These are phyloP conservation scores for Margaritispora aquatica DNA, from an alignment of 495 filamentous ascomycete genomes.

Conservation along the genomic window DNA sequence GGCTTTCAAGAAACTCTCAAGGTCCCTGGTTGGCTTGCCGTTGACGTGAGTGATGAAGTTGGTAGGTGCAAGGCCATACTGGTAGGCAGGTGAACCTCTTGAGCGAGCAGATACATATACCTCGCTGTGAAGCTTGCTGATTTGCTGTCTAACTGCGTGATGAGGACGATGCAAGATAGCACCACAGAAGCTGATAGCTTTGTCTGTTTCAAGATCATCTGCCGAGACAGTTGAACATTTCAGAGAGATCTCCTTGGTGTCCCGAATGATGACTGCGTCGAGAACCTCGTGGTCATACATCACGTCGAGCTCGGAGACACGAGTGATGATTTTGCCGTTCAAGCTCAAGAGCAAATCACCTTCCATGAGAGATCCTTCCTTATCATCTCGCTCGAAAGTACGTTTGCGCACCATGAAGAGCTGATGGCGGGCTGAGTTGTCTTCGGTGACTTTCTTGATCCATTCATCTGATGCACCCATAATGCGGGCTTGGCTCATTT, in stretches of 20 bases:
- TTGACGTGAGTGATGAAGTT: slow-evolving; percentile 98
- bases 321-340: slow-evolving; percentile 87
- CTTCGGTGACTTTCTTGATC: slow-evolving; percentile 80
- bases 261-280: slow-evolving; percentile 81
- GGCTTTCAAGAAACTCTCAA: slow-evolving; percentile 71
- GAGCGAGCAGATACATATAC: slow-evolving; percentile 91
- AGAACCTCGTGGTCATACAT: slow-evolving; percentile 89
- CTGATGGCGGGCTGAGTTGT: slow-evolving; percentile 88
- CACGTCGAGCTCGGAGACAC: slow-evolving; percentile 85
- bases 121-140: slow-evolving; percentile 90
- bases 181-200: slow-evolving; percentile 90
- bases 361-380: slow-evolving; percentile 72
- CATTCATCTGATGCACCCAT: slow-evolving; percentile 97
- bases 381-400: slow-evolving; percentile 53
- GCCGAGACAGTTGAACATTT: slow-evolving; percentile 83
- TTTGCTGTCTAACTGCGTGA: slow-evolving; percentile 94
- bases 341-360: slow-evolving; percentile 90
- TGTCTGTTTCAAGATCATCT: slow-evolving; percentile 85
- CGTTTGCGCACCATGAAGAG: slow-evolving; percentile 96
- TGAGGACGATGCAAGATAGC: slow-evolving; percentile 90
- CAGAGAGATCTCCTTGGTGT: slow-evolving; percentile 70
- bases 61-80: slow-evolving; percentile 89
- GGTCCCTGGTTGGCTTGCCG: slow-evolving; percentile 70
- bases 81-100: slow-evolving; percentile 79
- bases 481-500: slow-evolving; percentile 95